Evolutionary conservation across 805 yeast genomes (phyloP), one percentile per base, ranked within the genome.

Genomic region (Metschnikowia lachancei): DNA sequence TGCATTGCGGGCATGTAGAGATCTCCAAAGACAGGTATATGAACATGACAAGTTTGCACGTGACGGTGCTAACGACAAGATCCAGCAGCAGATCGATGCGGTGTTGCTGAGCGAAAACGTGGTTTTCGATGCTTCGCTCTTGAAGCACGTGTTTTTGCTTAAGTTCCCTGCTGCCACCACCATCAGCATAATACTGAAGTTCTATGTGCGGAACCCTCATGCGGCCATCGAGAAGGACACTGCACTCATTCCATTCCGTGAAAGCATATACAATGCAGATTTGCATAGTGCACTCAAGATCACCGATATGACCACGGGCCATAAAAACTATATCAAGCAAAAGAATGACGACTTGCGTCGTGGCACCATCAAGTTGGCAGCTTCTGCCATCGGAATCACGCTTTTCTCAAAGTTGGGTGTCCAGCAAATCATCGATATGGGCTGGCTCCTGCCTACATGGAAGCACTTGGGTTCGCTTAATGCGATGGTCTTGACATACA

Each of bases 211-310:
- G 14, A 58, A 64, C 24, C 68, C 72, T 1, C 33, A 36, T 1
- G 52, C 49, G 3, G 44, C 45, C 31, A 68, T 81, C 9, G 67
- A 66, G 9, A 62, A 64, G 40, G 60, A 63, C 0, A 58, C 65
- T 0, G 81, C 84, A 3, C 69, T 82, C 67, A 75, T 85, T n/a
- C 86, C 90, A 3, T 77, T 85, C 50, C 62, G 91, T 16, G 62
- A 73, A 35, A 70, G 81, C n/a, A 60, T 85, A 2, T 82, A 72
- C 64, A 71, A 78, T 50, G 85, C 80, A 1, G 80, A 83, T 40
- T 70, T 82, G 48, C 69, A 72, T 22, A 68, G 70, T 35, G 87
- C 90, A 0, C 62, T 84, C 33, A 70, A 71, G 39, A 62, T 84
- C 36, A 70, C 87, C 18, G 87, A 83, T 50, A 58, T 74, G 39